Conservation (phyloP, 192 early-diverging fungal genomes). For the Rhizoclosmatium sp. region DNA sequence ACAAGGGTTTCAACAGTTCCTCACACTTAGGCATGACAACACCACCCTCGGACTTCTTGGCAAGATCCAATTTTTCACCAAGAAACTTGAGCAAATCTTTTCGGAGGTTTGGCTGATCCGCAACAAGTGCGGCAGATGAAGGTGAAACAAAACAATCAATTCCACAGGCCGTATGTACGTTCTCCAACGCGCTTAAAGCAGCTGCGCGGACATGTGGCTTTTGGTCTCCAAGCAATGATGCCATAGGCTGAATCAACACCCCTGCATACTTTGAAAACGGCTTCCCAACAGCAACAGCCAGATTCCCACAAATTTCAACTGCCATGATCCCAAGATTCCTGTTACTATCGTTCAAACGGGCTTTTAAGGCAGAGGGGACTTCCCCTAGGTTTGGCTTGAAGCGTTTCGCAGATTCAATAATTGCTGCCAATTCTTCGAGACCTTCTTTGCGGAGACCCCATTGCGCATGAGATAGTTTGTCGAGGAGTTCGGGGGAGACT, state of each 20-base stretch:
- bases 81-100: slow-evolving; percentile 90
- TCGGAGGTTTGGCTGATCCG: slow-evolving; percentile 86
- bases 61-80: slow-evolving; percentile 63
- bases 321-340: slow-evolving; percentile 85
- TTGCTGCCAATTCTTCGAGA: slow-evolving; percentile 79
- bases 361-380: slow-evolving; percentile 81
- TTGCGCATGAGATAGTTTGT: slow-evolving; percentile 79
- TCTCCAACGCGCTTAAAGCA: slow-evolving; percentile 76
- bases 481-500: slow-evolving; percentile 67
- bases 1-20: slow-evolving; percentile 69
- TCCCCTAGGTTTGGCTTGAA: slow-evolving; percentile 83
- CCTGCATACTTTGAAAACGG: slow-evolving; percentile 83
- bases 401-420: slow-evolving; percentile 78
- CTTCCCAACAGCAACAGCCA: slow-evolving; percentile 86
- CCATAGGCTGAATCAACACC: slow-evolving; percentile 73
- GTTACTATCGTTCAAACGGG: slow-evolving; percentile 87
- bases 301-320: slow-evolving; percentile 77
- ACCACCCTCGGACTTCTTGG: slow-evolving; percentile 46
- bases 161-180: slow-evolving; percentile 70
- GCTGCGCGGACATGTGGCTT: slow-evolving; percentile 86
- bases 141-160: slow-evolving; percentile 76
- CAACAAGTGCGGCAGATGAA: slow-evolving; percentile 69
- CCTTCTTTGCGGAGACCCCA: slow-evolving; percentile 96
- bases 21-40: slow-evolving; percentile 62
- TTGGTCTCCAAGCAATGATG: slow-evolving; percentile 83